These are phyloP conservation scores for Nannizziopsis barbatae DNA, from an alignment of 2,329 filamentous ascomycete genomes.

Conservation along the genomic window DNA sequence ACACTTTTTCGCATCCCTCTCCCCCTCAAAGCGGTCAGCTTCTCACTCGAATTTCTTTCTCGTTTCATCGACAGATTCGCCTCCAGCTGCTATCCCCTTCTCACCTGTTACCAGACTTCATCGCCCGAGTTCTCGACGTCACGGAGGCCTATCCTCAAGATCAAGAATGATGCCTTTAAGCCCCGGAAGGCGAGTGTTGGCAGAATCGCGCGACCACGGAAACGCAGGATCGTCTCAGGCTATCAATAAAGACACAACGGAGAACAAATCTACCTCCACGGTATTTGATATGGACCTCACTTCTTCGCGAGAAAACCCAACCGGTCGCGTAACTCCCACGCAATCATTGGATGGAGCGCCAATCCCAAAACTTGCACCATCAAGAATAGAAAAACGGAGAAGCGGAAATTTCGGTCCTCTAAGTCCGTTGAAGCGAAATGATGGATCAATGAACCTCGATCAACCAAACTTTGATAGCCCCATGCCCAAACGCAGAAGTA, in stretches of 20 bases:
- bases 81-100: conserved; percentile 53
- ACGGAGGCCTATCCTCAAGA: conserved; percentile 34
- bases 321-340: background rate
- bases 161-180: conserved; percentile 65
- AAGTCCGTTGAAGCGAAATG: conserved; percentile 84
- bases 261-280: conserved; percentile 5
- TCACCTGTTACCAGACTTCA: conserved; percentile 54
- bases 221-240: conserved; percentile 49
- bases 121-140: conserved; percentile 34
- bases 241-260: conserved; percentile 18
- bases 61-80: conserved; percentile 34
- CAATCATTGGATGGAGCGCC: conserved; percentile 2
- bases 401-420: conserved; percentile 39
- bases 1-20: conserved; percentile 43
- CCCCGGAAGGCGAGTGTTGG: conserved; percentile 67
- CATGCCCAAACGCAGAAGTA: conserved; percentile 78
- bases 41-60: conserved; percentile 45
- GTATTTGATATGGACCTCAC: conserved; percentile 6
- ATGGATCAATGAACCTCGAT: conserved; percentile 80
- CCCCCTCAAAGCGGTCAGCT: conserved; percentile 45
- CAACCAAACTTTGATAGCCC: conserved; percentile 57
- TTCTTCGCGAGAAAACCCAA: conserved; percentile 8
- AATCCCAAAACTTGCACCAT: conserved; percentile 28
- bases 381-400: conserved; percentile 41
- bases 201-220: conserved; percentile 56